Evolutionary conservation across 106 monocot species (phyloP).

Genomic region (Vanilla planifolia): DNA sequence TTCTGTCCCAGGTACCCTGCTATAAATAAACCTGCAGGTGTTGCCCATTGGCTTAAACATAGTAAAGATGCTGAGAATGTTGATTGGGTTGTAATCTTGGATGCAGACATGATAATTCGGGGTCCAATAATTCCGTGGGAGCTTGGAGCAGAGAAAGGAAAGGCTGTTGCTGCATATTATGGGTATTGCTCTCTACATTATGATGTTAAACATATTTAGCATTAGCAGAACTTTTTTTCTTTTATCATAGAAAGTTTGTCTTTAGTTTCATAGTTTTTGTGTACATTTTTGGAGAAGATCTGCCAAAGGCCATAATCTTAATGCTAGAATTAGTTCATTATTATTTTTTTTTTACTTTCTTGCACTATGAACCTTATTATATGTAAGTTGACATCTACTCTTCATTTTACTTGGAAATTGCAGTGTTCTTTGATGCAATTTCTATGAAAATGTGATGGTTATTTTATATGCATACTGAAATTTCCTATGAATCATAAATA

Average conservation of each 20-base stretch:
- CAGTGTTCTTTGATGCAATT: too few relatives aligned
- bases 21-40: slow-evolving; percentile 93
- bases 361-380: not conserved
- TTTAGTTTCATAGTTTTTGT: too few relatives aligned
- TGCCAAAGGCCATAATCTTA: not conserved
- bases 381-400: too few relatives aligned
- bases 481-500: too few relatives aligned
- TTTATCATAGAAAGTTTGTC: too few relatives aligned
- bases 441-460: too few relatives aligned
- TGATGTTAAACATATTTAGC: too few relatives aligned
- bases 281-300: slow-evolving; percentile 3
- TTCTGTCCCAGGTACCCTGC: slow-evolving; percentile 80
- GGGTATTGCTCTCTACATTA: slow-evolving; percentile 52
- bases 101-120: slow-evolving; percentile 95
- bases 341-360: too few relatives aligned
- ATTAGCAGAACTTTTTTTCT: not conserved
- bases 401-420: too few relatives aligned
- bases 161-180: slow-evolving; percentile 91
- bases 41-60: slow-evolving; percentile 89
- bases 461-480: too few relatives aligned
- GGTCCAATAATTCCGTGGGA: slow-evolving; percentile 96
- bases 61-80: slow-evolving; percentile 85
- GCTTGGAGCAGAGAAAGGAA: slow-evolving; percentile 92
- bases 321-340: not conserved
- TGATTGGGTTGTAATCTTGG: slow-evolving; percentile 98